phyloP scores from a whole-genome alignment of 2,329 filamentous ascomycete genomes.

The Didymella pinodella region DNA sequence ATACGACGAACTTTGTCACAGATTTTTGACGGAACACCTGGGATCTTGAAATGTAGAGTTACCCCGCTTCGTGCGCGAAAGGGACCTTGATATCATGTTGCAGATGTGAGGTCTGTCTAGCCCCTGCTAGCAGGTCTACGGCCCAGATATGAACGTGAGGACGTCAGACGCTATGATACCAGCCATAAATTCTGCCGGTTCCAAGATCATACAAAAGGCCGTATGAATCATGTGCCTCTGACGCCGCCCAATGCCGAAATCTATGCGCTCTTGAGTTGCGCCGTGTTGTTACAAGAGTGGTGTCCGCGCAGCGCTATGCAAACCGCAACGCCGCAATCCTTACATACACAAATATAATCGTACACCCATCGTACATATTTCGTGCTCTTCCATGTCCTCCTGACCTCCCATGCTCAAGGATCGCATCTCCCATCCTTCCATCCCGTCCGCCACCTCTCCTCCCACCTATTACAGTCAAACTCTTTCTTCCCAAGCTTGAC shows the following conservation, averaged over 20 bases:
- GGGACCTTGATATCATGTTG: conserved; percentile 12
- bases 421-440: conserved; percentile 77
- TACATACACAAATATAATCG: conserved; percentile 8
- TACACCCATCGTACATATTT: conserved; percentile 9
- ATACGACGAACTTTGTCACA: neutral
- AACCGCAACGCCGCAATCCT: neutral
- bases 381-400: neutral
- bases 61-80: neutral
- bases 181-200: neutral
- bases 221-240: conserved; percentile 1
- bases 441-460: conserved; percentile 93
- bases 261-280: conserved; percentile 8
- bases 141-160: neutral
- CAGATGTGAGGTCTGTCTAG: conserved; percentile 10
- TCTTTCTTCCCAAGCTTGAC: conserved; percentile 85
- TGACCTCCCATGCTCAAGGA: conserved; percentile 44
- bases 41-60: neutral
- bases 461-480: conserved; percentile 91
- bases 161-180: neutral
- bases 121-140: neutral
- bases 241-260: conserved; percentile 25
- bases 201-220: neutral
- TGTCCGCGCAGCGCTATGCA: conserved; percentile 7
- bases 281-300: conserved; percentile 5
- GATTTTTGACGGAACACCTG: neutral